Base-by-base conservation (phyloP, 2,329 filamentous ascomycete genomes). In the Stagonosporopsis vannaccii region DNA sequence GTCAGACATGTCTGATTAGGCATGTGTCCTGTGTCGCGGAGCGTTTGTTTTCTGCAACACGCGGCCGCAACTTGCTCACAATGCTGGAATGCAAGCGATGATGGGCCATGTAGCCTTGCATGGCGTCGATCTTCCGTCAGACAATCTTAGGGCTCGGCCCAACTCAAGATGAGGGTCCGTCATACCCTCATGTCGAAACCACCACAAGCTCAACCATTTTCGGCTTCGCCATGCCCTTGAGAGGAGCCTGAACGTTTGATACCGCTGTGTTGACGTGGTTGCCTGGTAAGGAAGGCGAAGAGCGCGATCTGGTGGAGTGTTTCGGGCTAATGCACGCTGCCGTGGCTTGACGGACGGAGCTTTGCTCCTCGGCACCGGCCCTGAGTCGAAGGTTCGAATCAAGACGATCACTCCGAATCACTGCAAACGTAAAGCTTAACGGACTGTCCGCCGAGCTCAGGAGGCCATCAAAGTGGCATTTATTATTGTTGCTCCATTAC, bases 301-400 rank as follows among this genome's bases (percentile, higher is more conserved):
- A 56, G 54, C 58, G 59, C 50, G 50, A 46, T 22, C 25, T 50
- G 44, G 28, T 58, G 58, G 48, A 45, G 56, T 49, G 63, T 66
- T 66, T 64, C 58, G 59, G 48, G 45, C 51, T 51, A 47, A 58
- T 61, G 53, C 59, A 58, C 40, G 47, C 42, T 55, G 53, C 51
- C 58, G 59, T 52, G 47, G 46, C 53, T 55, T 46, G 30, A 46
- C 49, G 52, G 30, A 46, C 49, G 52, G 45, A 39, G 53, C 35
- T 40, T 45, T 35, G 26, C 35, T 51, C 30, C 36, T 50, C 47
- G 28, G 48, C 53, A 47, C 13, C 46, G 39, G 37, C 22, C 43
- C 40, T 47, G 52, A 46, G 36, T 60, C 22, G 28, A 37, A 22
- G 41, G 22, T 19, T 19, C 12, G 6, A 36, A 36, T 15, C 19